Percentiles rank a stretch among this genome's conserved stretches.
phyloP scores from a whole-genome alignment of 2,329 filamentous ascomycete genomes.

The Sporothrix globosa region DNA sequence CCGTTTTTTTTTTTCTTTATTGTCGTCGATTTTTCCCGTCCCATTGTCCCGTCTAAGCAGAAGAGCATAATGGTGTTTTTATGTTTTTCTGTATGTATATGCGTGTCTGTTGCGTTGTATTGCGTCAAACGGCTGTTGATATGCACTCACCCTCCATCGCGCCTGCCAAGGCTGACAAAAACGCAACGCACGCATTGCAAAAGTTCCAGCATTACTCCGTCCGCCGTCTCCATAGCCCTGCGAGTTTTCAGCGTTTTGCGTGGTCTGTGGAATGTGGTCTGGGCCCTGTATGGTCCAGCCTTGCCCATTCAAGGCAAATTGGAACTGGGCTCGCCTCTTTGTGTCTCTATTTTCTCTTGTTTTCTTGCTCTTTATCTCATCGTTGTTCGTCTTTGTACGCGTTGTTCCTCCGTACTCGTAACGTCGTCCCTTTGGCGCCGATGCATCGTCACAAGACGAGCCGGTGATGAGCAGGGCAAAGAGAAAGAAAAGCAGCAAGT shows the following conservation, averaged over 20 bases:
- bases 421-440: neutral
- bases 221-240: neutral
- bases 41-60: too few species aligned
- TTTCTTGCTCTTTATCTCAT: neutral
- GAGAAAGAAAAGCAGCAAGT: neutral
- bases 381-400: neutral
- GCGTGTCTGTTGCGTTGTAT: neutral
- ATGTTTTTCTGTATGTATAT: too few species aligned
- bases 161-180: conserved; percentile 7
- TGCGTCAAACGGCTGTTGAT: neutral
- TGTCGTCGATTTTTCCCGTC: too few species aligned
- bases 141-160: neutral
- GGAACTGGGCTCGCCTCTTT: neutral
- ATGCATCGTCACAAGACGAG: neutral
- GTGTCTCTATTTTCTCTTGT: neutral
- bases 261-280: neutral
- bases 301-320: neutral
- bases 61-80: too few species aligned
- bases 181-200: neutral
- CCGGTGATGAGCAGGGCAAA: neutral
- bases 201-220: too few species aligned
- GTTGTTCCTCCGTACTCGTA: neutral
- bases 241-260: neutral
- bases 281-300: neutral
- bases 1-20: neutral